A percentile compares a stretch with the other conserved stretches of the same genome.
Evolutionary conservation across 2,329 filamentous ascomycete genomes (phyloP).

Genomic region (Pseudopithomyces maydicus): DNA sequence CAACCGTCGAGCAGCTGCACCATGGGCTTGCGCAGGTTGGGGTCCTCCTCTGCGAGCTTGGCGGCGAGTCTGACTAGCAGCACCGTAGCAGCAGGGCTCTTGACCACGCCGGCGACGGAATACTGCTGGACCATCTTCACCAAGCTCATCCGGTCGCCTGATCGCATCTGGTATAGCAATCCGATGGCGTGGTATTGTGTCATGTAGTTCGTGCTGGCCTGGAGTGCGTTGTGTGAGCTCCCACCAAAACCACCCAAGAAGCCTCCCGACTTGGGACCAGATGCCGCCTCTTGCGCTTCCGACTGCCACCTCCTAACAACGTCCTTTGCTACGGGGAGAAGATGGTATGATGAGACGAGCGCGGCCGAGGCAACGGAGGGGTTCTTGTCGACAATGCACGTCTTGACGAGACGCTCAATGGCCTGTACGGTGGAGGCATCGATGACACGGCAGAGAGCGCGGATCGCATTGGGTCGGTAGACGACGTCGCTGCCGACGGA

Average conservation of each 20-base stretch:
- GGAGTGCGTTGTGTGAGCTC: conserved; percentile 72
- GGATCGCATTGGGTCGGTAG: conserved; percentile 89
- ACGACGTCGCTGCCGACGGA: conserved; percentile 87
- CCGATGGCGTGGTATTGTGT: conserved; percentile 98
- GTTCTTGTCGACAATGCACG: conserved; percentile 98
- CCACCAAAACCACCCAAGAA: conserved; percentile 93
- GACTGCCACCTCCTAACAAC: conserved; percentile 98
- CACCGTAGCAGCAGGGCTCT: conserved; percentile 90
- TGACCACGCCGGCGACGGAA: conserved; percentile 85
- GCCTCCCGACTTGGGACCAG: conserved; percentile 85
- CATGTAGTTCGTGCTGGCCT: conserved; percentile 85
- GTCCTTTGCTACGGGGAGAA: conserved; percentile 93
- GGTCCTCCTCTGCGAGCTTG: conserved; percentile 92
- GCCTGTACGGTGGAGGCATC: conserved; percentile 94
- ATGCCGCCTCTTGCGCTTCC: conserved; percentile 95
- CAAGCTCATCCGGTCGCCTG: conserved; percentile 95
- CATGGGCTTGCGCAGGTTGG: conserved; percentile 89
- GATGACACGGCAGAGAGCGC: conserved; percentile 93
- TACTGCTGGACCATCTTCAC: conserved; percentile 99
- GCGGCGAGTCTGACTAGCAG: conserved; percentile 92
- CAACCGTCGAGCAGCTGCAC: conserved; percentile 95
- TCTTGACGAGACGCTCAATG: conserved; percentile 98
- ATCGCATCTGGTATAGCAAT: conserved; percentile 95
- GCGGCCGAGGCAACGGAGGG: conserved; percentile 96
- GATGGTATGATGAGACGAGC: conserved; percentile 94